Percentiles rank a stretch among this genome's conserved stretches.
Conservation (phyloP, 164 flowering plant species). For the Protea cynaroides region DNA sequence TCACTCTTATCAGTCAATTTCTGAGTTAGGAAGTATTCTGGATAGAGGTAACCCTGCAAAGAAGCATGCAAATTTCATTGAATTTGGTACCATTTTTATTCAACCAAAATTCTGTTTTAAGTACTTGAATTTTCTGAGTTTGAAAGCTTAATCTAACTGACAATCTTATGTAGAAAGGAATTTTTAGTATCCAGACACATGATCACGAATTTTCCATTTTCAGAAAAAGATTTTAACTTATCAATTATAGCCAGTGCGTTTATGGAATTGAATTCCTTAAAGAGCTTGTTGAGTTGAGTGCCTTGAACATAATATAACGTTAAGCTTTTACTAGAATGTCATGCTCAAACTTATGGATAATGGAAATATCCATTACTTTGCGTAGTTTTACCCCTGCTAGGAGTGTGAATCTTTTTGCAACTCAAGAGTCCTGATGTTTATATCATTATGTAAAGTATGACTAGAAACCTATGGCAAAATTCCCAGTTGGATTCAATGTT, state of each 20-base stretch:
- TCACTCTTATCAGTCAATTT: constrained; percentile 76
- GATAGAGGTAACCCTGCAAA: constrained; percentile 75
- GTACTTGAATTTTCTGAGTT: not conserved
- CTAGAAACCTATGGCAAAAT: too few relatives aligned
- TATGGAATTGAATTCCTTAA: not conserved
- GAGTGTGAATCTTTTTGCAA: too few relatives aligned
- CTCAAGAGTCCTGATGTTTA: too few relatives aligned
- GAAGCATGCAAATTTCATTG: not conserved
- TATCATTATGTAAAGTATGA: too few relatives aligned
- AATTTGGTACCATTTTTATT: not conserved
- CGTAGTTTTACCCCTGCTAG: too few relatives aligned
- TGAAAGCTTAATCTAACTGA: not conserved
- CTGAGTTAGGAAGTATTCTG: constrained; percentile 67
- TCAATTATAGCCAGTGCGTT: not conserved
- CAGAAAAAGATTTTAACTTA: not conserved
- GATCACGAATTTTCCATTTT: not conserved
- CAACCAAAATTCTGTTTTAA: not conserved
- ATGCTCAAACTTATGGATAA: not conserved
- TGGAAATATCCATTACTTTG: not conserved
- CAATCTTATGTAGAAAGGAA: not conserved
- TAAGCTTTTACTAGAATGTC: not conserved
- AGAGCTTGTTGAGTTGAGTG: not conserved
- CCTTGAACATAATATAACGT: not conserved
- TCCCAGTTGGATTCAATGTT: too few relatives aligned
- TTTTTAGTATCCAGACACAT: not conserved